Percentiles rank a stretch among this genome's conserved stretches.
phyloP scores from a whole-genome alignment of 2,329 filamentous ascomycete species.

The Paraphaeosphaeria sporulosa region DNA sequence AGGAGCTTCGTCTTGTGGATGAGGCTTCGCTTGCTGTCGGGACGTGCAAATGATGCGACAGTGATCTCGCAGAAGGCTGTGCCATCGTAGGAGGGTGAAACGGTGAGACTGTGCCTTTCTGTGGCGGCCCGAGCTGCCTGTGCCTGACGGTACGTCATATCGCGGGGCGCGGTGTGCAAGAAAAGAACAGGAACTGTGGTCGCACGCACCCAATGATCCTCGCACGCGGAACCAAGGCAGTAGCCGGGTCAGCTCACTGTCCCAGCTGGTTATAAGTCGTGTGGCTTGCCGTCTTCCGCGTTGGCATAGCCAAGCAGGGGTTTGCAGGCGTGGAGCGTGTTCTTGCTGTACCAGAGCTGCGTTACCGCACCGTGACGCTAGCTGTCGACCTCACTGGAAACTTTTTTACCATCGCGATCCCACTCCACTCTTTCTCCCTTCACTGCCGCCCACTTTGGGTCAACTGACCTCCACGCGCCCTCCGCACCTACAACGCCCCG shows the following conservation, averaged over 20 bases:
- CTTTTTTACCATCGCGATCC: slow-evolving; percentile 9
- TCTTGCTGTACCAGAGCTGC: slow-evolving; percentile 8
- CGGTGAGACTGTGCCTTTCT: neutral
- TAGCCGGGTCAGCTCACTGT: neutral
- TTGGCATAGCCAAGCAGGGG: slow-evolving; percentile 7
- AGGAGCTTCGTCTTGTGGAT: neutral
- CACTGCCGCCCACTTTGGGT: slow-evolving; percentile 2
- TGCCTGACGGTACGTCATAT: slow-evolving; percentile 22
- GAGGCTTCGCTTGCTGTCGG: neutral
- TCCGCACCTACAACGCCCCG: neutral
- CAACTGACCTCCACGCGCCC: slow-evolving; percentile 7
- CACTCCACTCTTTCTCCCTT: neutral
- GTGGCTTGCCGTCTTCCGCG: slow-evolving; percentile 8
- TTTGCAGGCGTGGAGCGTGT: neutral
- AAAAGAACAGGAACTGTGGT: slow-evolving; percentile 10
- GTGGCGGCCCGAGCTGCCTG: slow-evolving; percentile 9
- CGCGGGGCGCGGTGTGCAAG: slow-evolving; percentile 10
- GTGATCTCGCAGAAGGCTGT: slow-evolving; percentile 7
- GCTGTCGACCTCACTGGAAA: slow-evolving; percentile 4
- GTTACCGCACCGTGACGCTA: slow-evolving; percentile 9
- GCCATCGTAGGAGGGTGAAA: neutral
- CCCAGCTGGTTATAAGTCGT: slow-evolving; percentile 7
- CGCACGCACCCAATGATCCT: slow-evolving; percentile 4
- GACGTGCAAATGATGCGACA: slow-evolving; percentile 17
- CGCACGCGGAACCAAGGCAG: slow-evolving; percentile 19